Conservation (phyloP, 176 grass and related monocot genomes). For the Bolboschoenus planiculmis region DNA sequence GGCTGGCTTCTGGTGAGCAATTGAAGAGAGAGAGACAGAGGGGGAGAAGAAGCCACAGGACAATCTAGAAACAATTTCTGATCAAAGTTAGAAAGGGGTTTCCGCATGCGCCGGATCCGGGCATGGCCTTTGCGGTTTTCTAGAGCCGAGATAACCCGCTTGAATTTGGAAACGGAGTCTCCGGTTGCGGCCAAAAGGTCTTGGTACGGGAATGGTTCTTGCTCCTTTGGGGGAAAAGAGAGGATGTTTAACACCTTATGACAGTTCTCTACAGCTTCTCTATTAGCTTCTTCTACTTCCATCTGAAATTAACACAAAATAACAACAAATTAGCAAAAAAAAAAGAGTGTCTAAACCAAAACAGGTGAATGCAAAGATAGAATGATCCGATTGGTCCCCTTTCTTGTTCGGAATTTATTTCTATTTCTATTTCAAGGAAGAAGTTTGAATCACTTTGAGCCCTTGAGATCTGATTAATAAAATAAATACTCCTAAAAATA, state of each 20-base stretch:
- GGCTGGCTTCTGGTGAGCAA: constrained; percentile 48
- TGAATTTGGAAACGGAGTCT: constrained; percentile 60
- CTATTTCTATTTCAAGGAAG: not conserved
- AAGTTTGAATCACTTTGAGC: not conserved
- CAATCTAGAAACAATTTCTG: constrained; percentile 66
- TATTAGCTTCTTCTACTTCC: constrained; percentile 67
- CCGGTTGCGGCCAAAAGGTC: constrained; percentile 51
- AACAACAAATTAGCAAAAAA: not conserved
- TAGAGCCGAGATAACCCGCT: constrained; percentile 45
- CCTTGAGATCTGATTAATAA: not conserved
- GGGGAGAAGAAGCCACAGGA: not conserved
- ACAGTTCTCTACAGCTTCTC: constrained; percentile 59
- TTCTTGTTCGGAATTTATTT: not conserved
- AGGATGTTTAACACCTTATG: constrained; percentile 66
- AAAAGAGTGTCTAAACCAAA: not conserved
- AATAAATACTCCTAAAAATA: not conserved
- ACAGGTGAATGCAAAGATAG: not conserved
- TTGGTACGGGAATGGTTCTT: constrained; percentile 37
- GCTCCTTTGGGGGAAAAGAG: constrained; percentile 37
- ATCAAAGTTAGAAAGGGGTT: constrained; percentile 55
- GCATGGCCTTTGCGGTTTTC: constrained; percentile 65
- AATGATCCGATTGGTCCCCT: not conserved
- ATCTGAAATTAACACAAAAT: constrained; percentile 35
- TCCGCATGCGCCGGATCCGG: constrained; percentile 53
- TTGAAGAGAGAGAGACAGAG: constrained; percentile 49